Conservation (phyloP, 2,329 filamentous ascomycete species). For the Xylariaceae sp. region DNA sequence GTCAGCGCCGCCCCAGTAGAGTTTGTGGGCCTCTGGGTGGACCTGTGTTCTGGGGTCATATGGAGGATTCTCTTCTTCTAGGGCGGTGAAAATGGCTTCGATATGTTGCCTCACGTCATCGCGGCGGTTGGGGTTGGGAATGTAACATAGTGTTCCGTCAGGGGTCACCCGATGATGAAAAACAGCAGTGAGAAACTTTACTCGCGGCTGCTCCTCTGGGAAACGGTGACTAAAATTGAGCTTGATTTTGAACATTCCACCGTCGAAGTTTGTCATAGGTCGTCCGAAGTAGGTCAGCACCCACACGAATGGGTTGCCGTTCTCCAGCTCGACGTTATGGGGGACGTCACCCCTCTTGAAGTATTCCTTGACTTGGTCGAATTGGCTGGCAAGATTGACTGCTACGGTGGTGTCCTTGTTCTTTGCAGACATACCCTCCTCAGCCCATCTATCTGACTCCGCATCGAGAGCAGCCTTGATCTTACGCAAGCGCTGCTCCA, state of each 20-base stretch:
- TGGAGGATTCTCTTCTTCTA: slow-evolving; percentile 87
- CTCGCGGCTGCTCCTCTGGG: slow-evolving; percentile 85
- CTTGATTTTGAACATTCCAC: slow-evolving; percentile 83
- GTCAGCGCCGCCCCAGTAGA: slow-evolving; percentile 83
- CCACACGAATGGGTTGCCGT: slow-evolving; percentile 92
- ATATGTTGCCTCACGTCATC: slow-evolving; percentile 87
- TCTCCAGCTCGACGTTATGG: slow-evolving; percentile 76
- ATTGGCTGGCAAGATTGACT: slow-evolving; percentile 83
- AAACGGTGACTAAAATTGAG: slow-evolving; percentile 84
- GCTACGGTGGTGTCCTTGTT: slow-evolving; percentile 76
- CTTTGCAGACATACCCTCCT: slow-evolving; percentile 68
- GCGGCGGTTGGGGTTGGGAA: slow-evolving; percentile 61
- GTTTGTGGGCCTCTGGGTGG: slow-evolving; percentile 81
- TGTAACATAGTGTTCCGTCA: slow-evolving; percentile 85
- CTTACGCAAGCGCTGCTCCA: slow-evolving; percentile 71
- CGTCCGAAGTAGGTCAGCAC: slow-evolving; percentile 85
- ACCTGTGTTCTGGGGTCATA: slow-evolving; percentile 92
- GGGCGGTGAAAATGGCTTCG: slow-evolving; percentile 76
- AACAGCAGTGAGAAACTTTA: slow-evolving; percentile 78
- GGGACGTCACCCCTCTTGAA: slow-evolving; percentile 76
- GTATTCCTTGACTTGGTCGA: slow-evolving; percentile 78
- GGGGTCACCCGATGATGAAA: slow-evolving; percentile 88
- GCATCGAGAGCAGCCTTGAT: slow-evolving; percentile 75
- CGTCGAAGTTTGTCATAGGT: slow-evolving; percentile 92
- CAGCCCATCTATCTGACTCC: slow-evolving; percentile 76